Evolutionary conservation across 257 asterid species (phyloP).

Genomic region (Solanum medicagineum): DNA sequence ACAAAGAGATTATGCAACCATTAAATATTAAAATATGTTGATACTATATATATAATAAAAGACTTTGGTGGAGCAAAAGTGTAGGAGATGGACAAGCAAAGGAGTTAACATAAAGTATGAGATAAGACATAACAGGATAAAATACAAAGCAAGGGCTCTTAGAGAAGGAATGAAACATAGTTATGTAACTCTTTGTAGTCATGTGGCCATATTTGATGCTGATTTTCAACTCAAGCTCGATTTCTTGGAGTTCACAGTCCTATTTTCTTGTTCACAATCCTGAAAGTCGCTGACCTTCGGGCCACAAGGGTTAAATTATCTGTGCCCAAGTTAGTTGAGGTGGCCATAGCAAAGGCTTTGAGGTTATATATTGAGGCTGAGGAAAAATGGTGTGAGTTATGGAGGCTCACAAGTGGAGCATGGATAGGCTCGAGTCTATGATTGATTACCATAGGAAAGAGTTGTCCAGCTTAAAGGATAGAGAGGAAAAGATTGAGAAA

Average conservation of each 20-base stretch:
- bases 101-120: not conserved
- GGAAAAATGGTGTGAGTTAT: accelerated
- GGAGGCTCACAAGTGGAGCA: no score
- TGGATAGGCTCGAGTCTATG: no score
- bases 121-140: not conserved
- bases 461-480: no score
- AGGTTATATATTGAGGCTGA: no score
- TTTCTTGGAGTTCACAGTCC: slow-evolving; percentile 5
- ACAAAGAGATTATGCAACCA: not conserved
- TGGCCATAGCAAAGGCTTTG: no score
- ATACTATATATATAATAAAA: not conserved
- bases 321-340: no score
- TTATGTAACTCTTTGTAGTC: not conserved
- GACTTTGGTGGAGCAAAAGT: not conserved
- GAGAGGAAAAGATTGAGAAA: no score
- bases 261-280: slow-evolving; percentile 21
- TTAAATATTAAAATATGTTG: not conserved
- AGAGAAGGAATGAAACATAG: slow-evolving; percentile 14
- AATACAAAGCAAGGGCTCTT: not conserved
- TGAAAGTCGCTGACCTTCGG: not conserved
- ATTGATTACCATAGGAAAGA: no score
- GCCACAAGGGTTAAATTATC: no score
- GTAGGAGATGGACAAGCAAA: not conserved
- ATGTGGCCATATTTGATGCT: not conserved
- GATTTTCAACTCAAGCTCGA: not conserved